Conservation (phyloP, 2,329 filamentous ascomycete genomes). For the Trichoderma pleuroti region DNA sequence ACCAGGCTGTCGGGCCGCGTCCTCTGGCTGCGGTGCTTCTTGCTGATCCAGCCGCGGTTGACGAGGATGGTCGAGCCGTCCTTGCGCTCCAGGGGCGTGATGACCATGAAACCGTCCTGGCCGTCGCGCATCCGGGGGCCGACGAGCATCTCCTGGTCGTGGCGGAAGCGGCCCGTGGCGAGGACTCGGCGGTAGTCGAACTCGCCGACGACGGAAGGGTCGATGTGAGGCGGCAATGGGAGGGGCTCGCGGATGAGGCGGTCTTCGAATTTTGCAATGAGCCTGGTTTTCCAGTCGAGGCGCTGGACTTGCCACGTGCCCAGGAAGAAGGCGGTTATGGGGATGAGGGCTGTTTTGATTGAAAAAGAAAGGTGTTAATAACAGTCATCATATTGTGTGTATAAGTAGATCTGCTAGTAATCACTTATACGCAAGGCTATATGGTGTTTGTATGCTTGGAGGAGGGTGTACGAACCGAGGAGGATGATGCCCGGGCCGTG, state of each 20-base stretch:
- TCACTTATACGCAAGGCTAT: not conserved
- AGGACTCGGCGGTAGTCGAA: slow-evolving; percentile 89
- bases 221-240: slow-evolving; percentile 77
- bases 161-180: slow-evolving; percentile 69
- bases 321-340: slow-evolving; percentile 82
- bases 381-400: not conserved
- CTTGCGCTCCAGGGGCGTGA: slow-evolving; percentile 81
- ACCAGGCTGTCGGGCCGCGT: slow-evolving; percentile 65
- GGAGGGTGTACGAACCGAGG: slow-evolving; percentile 50
- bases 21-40: slow-evolving; percentile 64
- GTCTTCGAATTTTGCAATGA: slow-evolving; percentile 90
- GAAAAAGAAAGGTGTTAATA: not conserved
- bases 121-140: slow-evolving; percentile 87
- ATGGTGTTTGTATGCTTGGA: not conserved
- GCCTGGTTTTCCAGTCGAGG: slow-evolving; percentile 87
- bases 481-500: slow-evolving; percentile 81
- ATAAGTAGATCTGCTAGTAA: not conserved
- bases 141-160: slow-evolving; percentile 95
- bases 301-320: slow-evolving; percentile 96
- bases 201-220: slow-evolving; percentile 75
- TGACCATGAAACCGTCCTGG: slow-evolving; percentile 82
- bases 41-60: slow-evolving; percentile 87
- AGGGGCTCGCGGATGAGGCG: slow-evolving; percentile 80
- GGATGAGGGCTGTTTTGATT: slow-evolving; percentile 64
- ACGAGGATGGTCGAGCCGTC: slow-evolving; percentile 72